A percentile compares a stretch with the other conserved stretches of the same genome.
Conservation (phyloP, 495 filamentous ascomycete species). For the Talaromyces nanjingensis region DNA sequence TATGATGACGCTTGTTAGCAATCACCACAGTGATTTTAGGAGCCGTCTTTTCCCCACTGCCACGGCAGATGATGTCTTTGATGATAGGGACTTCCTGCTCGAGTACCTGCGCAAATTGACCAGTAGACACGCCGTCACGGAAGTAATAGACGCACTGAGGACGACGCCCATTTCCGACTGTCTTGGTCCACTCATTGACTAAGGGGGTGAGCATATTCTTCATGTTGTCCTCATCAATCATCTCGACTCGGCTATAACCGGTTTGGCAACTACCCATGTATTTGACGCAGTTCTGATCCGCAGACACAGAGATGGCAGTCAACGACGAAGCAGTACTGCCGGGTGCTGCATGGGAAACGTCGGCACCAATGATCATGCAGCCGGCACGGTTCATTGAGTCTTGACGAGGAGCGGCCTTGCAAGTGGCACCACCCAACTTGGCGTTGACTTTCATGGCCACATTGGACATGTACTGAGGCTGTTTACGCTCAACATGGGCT, state of each 20-base stretch:
- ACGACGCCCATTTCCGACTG: constrained; percentile 36
- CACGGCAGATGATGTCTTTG: constrained; percentile 45
- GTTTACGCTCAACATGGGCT: constrained; percentile 50
- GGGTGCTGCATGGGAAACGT: constrained; percentile 76
- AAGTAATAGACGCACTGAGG: constrained; percentile 80
- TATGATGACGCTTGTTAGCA: constrained; percentile 87
- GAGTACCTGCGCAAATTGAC: constrained; percentile 71
- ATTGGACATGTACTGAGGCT: constrained; percentile 78
- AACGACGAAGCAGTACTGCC: constrained; percentile 62
- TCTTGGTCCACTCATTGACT: constrained; percentile 53
- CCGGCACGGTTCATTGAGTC: constrained; percentile 33
- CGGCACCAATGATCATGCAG: constrained; percentile 77
- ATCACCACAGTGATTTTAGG: constrained; percentile 75
- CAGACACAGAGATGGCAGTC: constrained; percentile 79
- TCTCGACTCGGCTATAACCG: constrained; percentile 71
- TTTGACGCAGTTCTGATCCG: constrained; percentile 57
- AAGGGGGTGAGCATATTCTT: constrained; percentile 54
- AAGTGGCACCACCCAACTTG: constrained; percentile 52
- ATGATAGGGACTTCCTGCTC: constrained; percentile 67
- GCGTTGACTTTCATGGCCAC: constrained; percentile 92
- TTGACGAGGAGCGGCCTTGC: constrained; percentile 30
- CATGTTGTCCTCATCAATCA: constrained; percentile 60
- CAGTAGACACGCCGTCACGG: constrained; percentile 88
- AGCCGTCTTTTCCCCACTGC: constrained; percentile 24
- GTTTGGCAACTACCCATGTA: constrained; percentile 72